A percentile compares a stretch with the other conserved stretches of the same genome.
Conservation (phyloP, 805 yeast genomes). For the Ogataea ganodermae region DNA sequence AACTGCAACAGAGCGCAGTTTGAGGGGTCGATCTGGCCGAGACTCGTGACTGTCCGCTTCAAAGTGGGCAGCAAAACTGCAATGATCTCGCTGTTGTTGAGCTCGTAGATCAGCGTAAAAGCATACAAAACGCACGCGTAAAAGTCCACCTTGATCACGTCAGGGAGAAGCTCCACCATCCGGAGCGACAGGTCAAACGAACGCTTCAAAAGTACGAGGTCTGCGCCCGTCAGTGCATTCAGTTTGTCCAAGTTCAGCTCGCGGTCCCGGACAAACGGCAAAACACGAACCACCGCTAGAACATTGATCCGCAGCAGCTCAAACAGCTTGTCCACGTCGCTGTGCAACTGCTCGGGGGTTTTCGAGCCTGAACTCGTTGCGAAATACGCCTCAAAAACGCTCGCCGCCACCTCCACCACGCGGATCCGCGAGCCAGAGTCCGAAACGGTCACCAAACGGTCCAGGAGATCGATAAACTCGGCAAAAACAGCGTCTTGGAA, state of each 20-base stretch:
- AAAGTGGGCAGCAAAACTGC: constrained; percentile 55
- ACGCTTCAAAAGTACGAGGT: constrained; percentile 47
- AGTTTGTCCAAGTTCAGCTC: constrained; percentile 35
- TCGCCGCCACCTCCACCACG: constrained; percentile 48
- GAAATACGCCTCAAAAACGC: constrained; percentile 47
- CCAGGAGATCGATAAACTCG: constrained; percentile 61
- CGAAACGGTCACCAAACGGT: constrained; percentile 1
- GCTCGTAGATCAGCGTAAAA: constrained; percentile 57
- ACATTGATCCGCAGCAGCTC: constrained; percentile 74
- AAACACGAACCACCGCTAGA: constrained; percentile 57
- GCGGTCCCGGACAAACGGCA: constrained; percentile 60
- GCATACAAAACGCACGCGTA: constrained; percentile 68
- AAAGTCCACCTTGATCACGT: constrained; percentile 67
- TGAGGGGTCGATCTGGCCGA: constrained; percentile 21
- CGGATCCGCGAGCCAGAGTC: constrained; percentile 41
- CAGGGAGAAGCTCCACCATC: constrained; percentile 67
- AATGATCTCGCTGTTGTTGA: constrained; percentile 41
- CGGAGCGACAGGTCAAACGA: constrained; percentile 55
- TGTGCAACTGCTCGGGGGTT: constrained; percentile 44
- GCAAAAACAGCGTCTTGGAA: constrained; percentile 68
- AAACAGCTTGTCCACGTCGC: constrained; percentile 75
- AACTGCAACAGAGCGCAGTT: constrained; percentile 37
- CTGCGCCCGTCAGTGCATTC: constrained; percentile 28
- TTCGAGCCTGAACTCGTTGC: constrained; percentile 35
- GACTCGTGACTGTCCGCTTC: constrained; percentile 43